phyloP scores from a whole-genome alignment of 768 basidiomycete genomes.

The Phanerodontia chrysosporium region DNA sequence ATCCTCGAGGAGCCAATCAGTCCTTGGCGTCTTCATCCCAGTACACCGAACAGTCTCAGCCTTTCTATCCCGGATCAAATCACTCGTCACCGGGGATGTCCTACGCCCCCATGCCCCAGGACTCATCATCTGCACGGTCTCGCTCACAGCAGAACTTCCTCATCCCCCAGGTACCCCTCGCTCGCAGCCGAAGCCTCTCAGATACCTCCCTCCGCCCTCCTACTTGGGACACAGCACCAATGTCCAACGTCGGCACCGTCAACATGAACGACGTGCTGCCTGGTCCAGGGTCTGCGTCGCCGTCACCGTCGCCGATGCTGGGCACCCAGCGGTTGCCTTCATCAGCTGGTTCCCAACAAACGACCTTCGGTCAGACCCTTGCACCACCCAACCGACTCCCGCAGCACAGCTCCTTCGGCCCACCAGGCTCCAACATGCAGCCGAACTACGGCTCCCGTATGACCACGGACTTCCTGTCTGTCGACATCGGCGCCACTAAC shows the following conservation, averaged over 20 bases:
- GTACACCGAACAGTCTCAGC: slow-evolving; percentile 14
- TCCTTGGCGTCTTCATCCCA: slow-evolving; percentile 7
- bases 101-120: slow-evolving; percentile 11
- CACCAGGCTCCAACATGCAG: slow-evolving; percentile 2
- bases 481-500: slow-evolving; percentile 27
- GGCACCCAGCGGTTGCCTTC: slow-evolving; percentile 18
- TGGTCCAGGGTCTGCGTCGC: slow-evolving; percentile 17
- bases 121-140: slow-evolving; percentile 1
- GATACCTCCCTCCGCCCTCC: slow-evolving; percentile 55
- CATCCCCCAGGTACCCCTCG: slow-evolving; percentile 30
- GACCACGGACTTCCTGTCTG: slow-evolving; percentile 28
- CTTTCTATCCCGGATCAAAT: slow-evolving; percentile 13
- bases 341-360: slow-evolving; percentile 24
- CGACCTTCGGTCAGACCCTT: slow-evolving; percentile 17
- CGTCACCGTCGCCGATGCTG: slow-evolving; percentile 14
- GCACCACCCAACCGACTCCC: slow-evolving; percentile 9
- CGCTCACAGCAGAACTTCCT: slow-evolving; percentile 19
- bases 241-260: slow-evolving; percentile 34
- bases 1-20: slow-evolving; percentile 1
- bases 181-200: slow-evolving; percentile 53
- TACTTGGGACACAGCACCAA: slow-evolving; percentile 43
- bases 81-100: slow-evolving; percentile 15
- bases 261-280: slow-evolving; percentile 41
- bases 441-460: neutral
- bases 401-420: slow-evolving; percentile 14